Percentiles rank a stretch among this genome's conserved stretches.
phyloP scores from a whole-genome alignment of 2,329 filamentous ascomycete species.

The Nigrospora osmanthi region DNA sequence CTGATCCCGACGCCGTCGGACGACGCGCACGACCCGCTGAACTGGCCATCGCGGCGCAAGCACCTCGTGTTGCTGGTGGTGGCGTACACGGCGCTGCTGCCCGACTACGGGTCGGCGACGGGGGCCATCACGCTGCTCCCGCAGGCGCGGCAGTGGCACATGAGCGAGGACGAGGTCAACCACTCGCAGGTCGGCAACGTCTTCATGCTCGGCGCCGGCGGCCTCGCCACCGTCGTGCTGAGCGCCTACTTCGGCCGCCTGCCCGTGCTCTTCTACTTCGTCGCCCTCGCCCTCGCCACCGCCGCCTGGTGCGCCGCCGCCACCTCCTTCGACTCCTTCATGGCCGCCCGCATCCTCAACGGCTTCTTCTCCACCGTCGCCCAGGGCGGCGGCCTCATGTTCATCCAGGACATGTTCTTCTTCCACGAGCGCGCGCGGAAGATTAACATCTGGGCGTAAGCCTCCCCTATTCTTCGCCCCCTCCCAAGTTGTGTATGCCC shows the following conservation, averaged over 20 bases:
- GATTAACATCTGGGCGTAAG: conserved; percentile 38
- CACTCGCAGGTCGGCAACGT: conserved; percentile 43
- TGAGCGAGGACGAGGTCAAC: conserved; percentile 39
- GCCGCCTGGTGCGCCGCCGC: conserved; percentile 36
- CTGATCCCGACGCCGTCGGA: conserved; percentile 46
- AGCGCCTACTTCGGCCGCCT: conserved; percentile 34
- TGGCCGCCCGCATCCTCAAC: conserved; percentile 38
- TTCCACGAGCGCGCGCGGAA: conserved; percentile 47
- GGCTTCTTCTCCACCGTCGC: conserved; percentile 38
- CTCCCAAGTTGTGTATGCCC: background rate
- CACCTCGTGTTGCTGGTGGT: conserved; percentile 39
- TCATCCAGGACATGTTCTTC: conserved; percentile 52
- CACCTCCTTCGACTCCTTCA: conserved; percentile 35
- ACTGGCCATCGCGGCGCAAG: conserved; percentile 43
- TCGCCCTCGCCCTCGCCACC: conserved; percentile 26
- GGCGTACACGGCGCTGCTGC: conserved; percentile 34
- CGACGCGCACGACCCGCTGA: conserved; percentile 43
- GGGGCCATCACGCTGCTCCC: conserved; percentile 32
- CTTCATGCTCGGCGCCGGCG: conserved; percentile 38
- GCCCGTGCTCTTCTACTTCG: conserved; percentile 34
- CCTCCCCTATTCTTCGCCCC: conserved; percentile 3
- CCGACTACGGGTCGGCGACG: conserved; percentile 39
- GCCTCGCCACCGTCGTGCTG: conserved; percentile 15
- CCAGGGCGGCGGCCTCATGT: conserved; percentile 38
- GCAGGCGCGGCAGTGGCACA: conserved; percentile 36